phyloP scores from a whole-genome alignment of 2,329 filamentous ascomycete species.

The Paraphoma sp. region DNA sequence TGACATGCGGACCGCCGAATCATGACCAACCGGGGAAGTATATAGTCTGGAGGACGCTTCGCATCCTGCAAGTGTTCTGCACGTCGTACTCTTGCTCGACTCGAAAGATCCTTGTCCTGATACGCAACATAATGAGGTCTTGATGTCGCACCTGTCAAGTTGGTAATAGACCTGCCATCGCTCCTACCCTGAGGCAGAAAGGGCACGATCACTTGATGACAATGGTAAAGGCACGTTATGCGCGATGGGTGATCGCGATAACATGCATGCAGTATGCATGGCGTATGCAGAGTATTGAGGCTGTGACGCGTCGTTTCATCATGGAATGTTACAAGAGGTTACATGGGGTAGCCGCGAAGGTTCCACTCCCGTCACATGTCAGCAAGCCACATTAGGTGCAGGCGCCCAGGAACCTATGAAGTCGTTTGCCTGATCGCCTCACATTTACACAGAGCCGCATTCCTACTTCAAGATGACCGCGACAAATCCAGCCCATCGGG shows the following conservation, averaged over 20 bases:
- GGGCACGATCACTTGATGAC: too few relatives aligned
- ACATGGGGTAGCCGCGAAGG: neutral
- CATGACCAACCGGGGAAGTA: neutral
- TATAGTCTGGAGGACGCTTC: neutral
- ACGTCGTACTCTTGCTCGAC: neutral
- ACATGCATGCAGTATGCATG: neutral
- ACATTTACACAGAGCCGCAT: slow-evolving; percentile 5
- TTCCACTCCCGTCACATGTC: slow-evolving; percentile 3
- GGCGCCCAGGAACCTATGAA: neutral
- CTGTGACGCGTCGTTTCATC: neutral
- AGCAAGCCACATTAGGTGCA: slow-evolving; percentile 4
- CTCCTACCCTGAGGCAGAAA: too few relatives aligned
- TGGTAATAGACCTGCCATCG: neutral
- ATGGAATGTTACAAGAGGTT: neutral
- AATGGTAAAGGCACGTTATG: neutral
- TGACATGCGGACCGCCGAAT: slow-evolving; percentile 2
- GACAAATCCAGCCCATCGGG: neutral
- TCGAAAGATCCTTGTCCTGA: neutral
- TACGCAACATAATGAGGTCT: neutral
- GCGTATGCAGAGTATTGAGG: neutral
- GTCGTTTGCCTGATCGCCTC: slow-evolving; percentile 10
- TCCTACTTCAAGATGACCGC: neutral
- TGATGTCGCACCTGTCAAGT: neutral
- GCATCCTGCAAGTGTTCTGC: neutral
- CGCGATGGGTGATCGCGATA: neutral